A percentile compares a stretch with the other conserved stretches of the same genome.
Evolutionary conservation across 306 rosid genomes (phyloP).

Genomic region (Cucurbita argyrosperma): DNA sequence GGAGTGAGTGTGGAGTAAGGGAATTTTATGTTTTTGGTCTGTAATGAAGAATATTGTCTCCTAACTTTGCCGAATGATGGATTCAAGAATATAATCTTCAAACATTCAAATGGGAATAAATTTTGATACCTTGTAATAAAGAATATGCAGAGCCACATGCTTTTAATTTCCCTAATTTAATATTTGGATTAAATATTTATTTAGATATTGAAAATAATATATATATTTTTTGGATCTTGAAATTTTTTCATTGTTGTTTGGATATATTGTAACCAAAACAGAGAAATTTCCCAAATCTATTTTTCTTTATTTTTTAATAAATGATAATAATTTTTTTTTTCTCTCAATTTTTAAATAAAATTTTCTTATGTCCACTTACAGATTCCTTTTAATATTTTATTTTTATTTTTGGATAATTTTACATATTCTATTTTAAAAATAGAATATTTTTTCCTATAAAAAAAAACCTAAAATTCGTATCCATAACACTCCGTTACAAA

Average conservation of each 20-base stretch:
- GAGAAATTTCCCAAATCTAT: background rate
- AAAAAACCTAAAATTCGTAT: too few relatives aligned
- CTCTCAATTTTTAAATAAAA: too few relatives aligned
- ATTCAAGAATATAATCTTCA: background rate
- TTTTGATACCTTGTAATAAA: background rate
- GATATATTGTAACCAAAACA: background rate
- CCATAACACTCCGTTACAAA: too few relatives aligned
- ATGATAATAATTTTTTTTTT: background rate
- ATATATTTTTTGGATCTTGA: background rate
- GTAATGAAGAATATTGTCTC: conserved; percentile 55
- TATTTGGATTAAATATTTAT: background rate
- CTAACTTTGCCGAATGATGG: background rate
- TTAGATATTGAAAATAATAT: background rate
- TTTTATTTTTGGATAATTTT: too few relatives aligned
- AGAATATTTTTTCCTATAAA: too few relatives aligned
- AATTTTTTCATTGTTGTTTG: background rate
- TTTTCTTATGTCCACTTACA: too few relatives aligned
- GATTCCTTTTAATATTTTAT: too few relatives aligned
- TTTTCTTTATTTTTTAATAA: background rate
- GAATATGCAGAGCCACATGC: conserved; percentile 2
- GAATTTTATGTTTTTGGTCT: conserved; percentile 1
- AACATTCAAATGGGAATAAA: background rate
- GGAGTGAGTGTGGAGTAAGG: background rate
- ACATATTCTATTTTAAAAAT: too few relatives aligned
- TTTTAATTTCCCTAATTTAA: background rate